phyloP scores from a whole-genome alignment of 331 rosid genomes.

The Quercus phellos region DNA sequence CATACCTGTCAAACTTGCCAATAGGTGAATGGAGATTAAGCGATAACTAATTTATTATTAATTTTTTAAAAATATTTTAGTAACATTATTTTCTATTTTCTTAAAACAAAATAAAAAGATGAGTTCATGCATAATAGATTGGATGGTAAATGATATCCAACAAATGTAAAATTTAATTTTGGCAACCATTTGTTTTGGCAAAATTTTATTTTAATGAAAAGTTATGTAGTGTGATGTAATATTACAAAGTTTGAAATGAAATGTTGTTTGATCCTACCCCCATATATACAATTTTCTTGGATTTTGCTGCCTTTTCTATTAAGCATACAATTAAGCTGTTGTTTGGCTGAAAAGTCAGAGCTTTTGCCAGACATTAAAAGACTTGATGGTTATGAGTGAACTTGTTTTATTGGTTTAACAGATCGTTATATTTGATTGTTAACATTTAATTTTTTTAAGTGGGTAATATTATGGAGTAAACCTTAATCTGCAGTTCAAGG shows the following conservation, averaged over 20 bases:
- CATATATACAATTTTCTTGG: background rate
- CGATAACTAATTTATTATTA: background rate
- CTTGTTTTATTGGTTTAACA: background rate
- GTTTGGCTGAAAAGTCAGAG: background rate
- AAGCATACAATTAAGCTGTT: background rate
- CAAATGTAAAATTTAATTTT: background rate
- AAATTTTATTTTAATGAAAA: too few relatives aligned
- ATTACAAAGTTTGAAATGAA: too few relatives aligned
- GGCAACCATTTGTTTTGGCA: too few relatives aligned
- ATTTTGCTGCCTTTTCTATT: background rate
- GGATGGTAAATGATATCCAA: background rate
- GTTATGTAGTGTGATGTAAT: too few relatives aligned
- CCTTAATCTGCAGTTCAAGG: background rate
- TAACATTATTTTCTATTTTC: background rate
- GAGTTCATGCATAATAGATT: too few relatives aligned
- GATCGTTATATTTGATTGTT: background rate
- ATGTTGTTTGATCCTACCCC: background rate
- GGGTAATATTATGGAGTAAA: background rate
- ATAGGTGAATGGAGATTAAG: background rate
- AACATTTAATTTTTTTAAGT: background rate
- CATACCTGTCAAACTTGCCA: background rate
- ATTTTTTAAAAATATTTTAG: background rate
- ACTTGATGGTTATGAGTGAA: background rate
- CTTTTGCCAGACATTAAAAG: background rate
- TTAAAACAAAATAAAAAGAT: background rate